Percentiles rank a stretch among this genome's conserved stretches.
Evolutionary conservation across 805 yeast species (phyloP).

Genomic region (Naumovozyma baii): DNA sequence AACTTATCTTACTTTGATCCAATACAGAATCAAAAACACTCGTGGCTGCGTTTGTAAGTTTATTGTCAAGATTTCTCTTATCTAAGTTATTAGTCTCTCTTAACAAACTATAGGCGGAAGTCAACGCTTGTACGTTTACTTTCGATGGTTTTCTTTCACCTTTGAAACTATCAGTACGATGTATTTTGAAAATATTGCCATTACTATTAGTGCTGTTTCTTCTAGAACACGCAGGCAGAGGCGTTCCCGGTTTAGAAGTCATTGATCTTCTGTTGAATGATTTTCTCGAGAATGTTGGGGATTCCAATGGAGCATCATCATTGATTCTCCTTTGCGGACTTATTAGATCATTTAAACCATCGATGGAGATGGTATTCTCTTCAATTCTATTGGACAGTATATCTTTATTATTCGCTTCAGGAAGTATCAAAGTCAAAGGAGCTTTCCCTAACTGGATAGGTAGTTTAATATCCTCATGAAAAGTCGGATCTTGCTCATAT

Average conservation of each 20-base stretch:
- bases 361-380: not conserved
- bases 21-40: constrained; percentile 38
- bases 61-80: not conserved
- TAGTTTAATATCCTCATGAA: not conserved
- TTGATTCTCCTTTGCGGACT: not conserved
- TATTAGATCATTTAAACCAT: not conserved
- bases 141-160: constrained; percentile 10
- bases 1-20: constrained; percentile 47
- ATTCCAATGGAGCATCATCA: not conserved
- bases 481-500: not conserved
- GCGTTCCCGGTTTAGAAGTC: constrained; percentile 1
- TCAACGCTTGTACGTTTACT: constrained; percentile 26
- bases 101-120: not conserved
- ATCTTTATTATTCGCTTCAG: not conserved
- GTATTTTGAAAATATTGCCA: constrained; percentile 1
- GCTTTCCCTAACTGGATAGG: not conserved
- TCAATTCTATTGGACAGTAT: not conserved
- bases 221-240: constrained; percentile 11
- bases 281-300: not conserved
- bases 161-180: constrained; percentile 3
- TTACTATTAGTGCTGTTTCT: constrained; percentile 4
- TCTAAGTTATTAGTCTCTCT: too few relatives aligned
- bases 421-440: not conserved
- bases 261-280: not conserved
- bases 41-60: not conserved